These are phyloP conservation scores for Pestalotiopsis sp. DNA, from an alignment of 2,329 filamentous ascomycete species.

Conservation along the genomic window DNA sequence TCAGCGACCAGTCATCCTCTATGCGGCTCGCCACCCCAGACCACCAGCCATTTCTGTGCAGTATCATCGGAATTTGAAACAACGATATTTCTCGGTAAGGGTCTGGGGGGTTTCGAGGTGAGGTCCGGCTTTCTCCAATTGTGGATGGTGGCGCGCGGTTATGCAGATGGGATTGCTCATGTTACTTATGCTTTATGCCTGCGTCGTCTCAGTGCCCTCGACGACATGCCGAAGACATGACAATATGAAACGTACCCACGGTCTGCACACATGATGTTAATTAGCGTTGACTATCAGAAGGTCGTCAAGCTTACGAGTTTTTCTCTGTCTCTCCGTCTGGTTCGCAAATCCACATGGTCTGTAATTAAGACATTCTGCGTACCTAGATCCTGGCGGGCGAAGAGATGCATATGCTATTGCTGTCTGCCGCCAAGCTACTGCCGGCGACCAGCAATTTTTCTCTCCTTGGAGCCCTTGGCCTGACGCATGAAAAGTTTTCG, in stretches of 20 bases:
- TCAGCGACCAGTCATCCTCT: background rate
- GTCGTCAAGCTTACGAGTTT: background rate
- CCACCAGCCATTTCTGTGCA: background rate
- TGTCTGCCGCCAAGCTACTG: background rate
- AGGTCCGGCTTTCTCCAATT: background rate
- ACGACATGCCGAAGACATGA: background rate
- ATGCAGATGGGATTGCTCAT: background rate
- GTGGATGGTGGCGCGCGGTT: background rate
- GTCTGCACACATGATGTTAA: slow-evolving; percentile 2
- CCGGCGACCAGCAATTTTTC: background rate
- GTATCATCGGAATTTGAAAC: background rate
- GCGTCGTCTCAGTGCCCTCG: background rate
- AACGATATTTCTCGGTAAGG: background rate
- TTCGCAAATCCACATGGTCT: background rate
- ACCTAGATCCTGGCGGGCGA: background rate
- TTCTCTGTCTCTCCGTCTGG: background rate
- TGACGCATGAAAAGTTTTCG: slow-evolving; percentile 10
- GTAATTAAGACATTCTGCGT: background rate
- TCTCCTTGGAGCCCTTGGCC: background rate
- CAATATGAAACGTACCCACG: slow-evolving; percentile 2
- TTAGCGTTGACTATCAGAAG: background rate
- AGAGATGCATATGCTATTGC: background rate
- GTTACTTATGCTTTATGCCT: background rate
- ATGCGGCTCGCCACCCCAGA: background rate
- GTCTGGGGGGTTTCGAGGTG: background rate